Base-by-base conservation (phyloP, 805 yeast genomes). In the Kazachstania taianensis region DNA sequence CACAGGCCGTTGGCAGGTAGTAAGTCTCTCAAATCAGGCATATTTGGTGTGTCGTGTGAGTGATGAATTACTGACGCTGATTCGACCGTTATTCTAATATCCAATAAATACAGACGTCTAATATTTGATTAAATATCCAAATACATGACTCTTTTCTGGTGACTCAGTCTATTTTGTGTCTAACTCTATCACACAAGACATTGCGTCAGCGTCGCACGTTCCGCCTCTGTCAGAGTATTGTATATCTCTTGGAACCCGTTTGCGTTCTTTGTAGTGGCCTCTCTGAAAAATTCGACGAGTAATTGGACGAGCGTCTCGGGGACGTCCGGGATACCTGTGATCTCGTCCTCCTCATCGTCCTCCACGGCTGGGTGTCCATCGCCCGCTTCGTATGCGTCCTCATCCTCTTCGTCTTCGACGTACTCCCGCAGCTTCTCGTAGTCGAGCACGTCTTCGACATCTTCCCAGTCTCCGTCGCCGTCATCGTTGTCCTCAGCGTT, bases 1-100 rank as follows among this genome's bases (percentile, higher is more conserved):
- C 97, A 89, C 33, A 63, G 65, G 3, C 95, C 94, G 37, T 72
- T 74, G 5, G 67, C 61, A 0, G 96, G 95, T 19, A 89, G 66
- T 28, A 38, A 46, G 64, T 25, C 51, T 37, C n/a, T n/a, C n/a
- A n/a, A n/a, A n/a, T n/a, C n/a, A 12, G 66, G 59, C 53, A 49
- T 48, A 26, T 15, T 8, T 10, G 6, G 16, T n/a, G n/a, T n/a
- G n/a, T n/a, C n/a, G n/a, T n/a, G n/a, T n/a, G n/a, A n/a, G n/a
- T n/a, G n/a, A n/a, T n/a, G n/a, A n/a, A n/a, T n/a, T n/a, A n/a
- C n/a, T n/a, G n/a, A n/a, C n/a, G n/a, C n/a, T n/a, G n/a, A n/a
- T n/a, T n/a, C n/a, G n/a, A n/a, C n/a, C n/a, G n/a, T n/a, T n/a
- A n/a, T n/a, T n/a, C n/a, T n/a, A n/a, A n/a, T n/a, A n/a, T n/a